Percentiles rank a stretch among this genome's conserved stretches.
Conservation (phyloP, 1,284 basidiomycete genomes). For the Pseudozyma sp. region DNA sequence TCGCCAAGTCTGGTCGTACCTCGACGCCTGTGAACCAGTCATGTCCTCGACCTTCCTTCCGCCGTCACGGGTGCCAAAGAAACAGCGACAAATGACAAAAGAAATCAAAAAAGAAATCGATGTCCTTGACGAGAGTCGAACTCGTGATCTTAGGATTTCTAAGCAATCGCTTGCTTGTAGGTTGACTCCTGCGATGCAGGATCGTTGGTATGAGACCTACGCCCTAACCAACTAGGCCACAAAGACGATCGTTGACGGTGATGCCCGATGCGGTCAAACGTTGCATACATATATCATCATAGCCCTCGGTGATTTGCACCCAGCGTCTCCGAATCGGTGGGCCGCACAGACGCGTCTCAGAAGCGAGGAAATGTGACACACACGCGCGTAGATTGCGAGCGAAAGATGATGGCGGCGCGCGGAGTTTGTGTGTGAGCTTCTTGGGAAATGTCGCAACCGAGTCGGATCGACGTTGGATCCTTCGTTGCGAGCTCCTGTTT, state of each 20-base stretch:
- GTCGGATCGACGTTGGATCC: not conserved
- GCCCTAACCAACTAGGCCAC: constrained; percentile 55
- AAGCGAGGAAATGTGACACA: not conserved
- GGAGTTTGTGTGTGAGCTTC: not conserved
- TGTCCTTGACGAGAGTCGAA: constrained; percentile 53
- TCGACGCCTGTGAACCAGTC: no score
- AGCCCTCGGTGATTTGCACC: no score
- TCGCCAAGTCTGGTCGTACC: no score
- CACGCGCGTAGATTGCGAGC: constrained; percentile 3
- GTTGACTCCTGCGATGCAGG: constrained; percentile 32
- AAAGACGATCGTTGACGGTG: constrained; percentile 13
- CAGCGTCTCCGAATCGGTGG: no score
- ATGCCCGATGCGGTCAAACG: not conserved
- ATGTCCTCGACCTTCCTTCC: no score
- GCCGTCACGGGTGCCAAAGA: not conserved
- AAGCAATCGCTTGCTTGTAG: constrained; percentile 24
- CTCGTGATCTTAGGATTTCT: constrained; percentile 52
- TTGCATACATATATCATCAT: not conserved
- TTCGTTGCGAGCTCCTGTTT: not conserved
- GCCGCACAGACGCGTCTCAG: not conserved
- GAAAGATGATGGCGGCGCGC: not conserved
- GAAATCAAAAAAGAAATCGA: constrained; percentile 6
- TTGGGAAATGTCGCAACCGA: not conserved
- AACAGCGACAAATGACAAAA: not conserved
- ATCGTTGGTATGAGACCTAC: constrained; percentile 53